Evolutionary conservation across 2,329 filamentous ascomycete genomes (phyloP).

Genomic region (Fusarium sp.): DNA sequence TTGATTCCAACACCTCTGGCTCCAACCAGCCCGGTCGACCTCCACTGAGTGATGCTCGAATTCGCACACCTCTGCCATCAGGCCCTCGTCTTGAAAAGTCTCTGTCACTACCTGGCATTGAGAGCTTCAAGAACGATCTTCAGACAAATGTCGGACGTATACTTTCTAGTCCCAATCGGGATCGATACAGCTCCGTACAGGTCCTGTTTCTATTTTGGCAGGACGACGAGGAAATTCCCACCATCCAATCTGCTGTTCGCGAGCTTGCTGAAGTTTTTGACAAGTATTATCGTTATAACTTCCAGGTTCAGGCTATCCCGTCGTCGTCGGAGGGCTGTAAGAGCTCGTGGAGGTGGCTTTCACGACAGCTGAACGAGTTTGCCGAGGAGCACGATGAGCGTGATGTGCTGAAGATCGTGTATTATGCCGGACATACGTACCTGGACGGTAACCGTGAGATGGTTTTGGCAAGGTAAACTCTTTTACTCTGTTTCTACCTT

Average conservation of each 20-base stretch:
- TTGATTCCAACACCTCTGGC: conserved; percentile 53
- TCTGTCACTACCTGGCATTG: conserved; percentile 59
- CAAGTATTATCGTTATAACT: conserved; percentile 61
- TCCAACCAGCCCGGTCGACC: conserved; percentile 51
- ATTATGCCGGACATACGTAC: conserved; percentile 65
- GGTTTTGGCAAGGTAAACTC: conserved; percentile 63
- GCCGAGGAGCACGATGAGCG: conserved; percentile 62
- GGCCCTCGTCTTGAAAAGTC: conserved; percentile 64
- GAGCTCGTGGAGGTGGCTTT: conserved; percentile 64
- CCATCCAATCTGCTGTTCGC: conserved; percentile 53
- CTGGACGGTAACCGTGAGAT: conserved; percentile 65
- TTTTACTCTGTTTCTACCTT: background rate
- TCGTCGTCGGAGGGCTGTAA: conserved; percentile 56
- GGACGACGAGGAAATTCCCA: conserved; percentile 58
- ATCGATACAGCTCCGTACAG: conserved; percentile 62
- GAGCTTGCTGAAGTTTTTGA: conserved; percentile 62
- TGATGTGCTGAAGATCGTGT: conserved; percentile 67
- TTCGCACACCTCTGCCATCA: conserved; percentile 65
- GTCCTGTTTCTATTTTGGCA: conserved; percentile 66
- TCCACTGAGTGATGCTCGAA: conserved; percentile 57
- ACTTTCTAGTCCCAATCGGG: conserved; percentile 59
- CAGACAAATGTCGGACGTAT: conserved; percentile 61
- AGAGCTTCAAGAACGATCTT: conserved; percentile 62
- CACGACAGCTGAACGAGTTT: conserved; percentile 61
- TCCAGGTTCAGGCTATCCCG: conserved; percentile 60